These are phyloP conservation scores for Phytopythium aichiense DNA, from an alignment of 352 stramenopile species.

Conservation along the genomic window DNA sequence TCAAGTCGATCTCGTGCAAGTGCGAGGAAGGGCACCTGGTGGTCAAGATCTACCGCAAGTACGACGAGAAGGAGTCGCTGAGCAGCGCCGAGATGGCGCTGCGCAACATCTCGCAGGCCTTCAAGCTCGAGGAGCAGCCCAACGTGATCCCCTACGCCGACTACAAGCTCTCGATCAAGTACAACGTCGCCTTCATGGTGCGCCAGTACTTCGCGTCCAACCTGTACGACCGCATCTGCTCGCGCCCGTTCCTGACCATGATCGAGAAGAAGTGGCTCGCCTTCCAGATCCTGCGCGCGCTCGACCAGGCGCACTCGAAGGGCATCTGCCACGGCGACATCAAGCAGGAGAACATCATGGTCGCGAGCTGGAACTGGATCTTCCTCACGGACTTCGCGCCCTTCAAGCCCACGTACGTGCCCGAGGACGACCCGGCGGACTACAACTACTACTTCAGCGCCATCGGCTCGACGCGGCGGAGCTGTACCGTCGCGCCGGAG, in stretches of 20 bases:
- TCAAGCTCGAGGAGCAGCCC: slow-evolving; percentile 65
- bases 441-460: slow-evolving; percentile 95
- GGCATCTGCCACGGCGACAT: slow-evolving; percentile 97
- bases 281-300: slow-evolving; percentile 94
- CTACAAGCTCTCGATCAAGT: slow-evolving; percentile 73
- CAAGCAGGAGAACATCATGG: slow-evolving; percentile 97
- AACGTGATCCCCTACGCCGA: slow-evolving; percentile 84
- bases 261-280: slow-evolving; percentile 98
- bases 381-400: slow-evolving; percentile 96
- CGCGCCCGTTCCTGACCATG: slow-evolving; percentile 92
- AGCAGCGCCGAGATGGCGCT: slow-evolving; percentile 50
- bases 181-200: slow-evolving; percentile 91
- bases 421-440: slow-evolving; percentile 94
- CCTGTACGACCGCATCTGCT: slow-evolving; percentile 95
- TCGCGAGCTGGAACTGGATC: slow-evolving; percentile 98
- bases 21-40: slow-evolving; percentile 80
- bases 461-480: slow-evolving; percentile 79
- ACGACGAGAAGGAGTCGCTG: slow-evolving; percentile 69
- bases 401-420: slow-evolving; percentile 95
- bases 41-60: slow-evolving; percentile 89
- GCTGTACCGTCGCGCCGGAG: slow-evolving; percentile 96
- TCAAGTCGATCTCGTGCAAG: slow-evolving; percentile 88
- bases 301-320: slow-evolving; percentile 92
- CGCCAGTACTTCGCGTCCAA: slow-evolving; percentile 96
- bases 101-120: slow-evolving; percentile 42